phyloP scores from a whole-genome alignment of 768 basidiomycete species.

The Gyrodon lividus region DNA sequence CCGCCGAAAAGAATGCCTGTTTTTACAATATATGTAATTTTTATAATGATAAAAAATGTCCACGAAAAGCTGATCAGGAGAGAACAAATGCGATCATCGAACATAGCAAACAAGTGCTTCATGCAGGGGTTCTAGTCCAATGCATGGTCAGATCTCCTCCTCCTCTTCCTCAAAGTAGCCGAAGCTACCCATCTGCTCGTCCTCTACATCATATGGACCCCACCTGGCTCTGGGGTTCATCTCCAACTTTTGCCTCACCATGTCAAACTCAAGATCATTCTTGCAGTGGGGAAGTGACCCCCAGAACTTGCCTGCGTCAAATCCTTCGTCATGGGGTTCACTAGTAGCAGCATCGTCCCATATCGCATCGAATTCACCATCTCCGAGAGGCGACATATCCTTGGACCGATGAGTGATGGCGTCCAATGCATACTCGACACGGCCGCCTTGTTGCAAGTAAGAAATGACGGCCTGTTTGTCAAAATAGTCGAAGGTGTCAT shows the following conservation, averaged over 20 bases:
- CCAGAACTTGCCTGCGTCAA: neutral
- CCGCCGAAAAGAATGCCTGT: no score
- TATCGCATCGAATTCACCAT: neutral
- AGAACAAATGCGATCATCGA: no score
- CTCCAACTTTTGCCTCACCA: neutral
- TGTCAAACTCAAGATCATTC: neutral
- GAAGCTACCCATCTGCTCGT: neutral
- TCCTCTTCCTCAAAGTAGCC: no score
- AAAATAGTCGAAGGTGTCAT: neutral
- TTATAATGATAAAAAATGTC: no score
- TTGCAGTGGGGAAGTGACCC: neutral
- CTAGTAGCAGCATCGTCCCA: neutral
- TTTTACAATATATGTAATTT: no score
- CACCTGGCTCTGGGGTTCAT: neutral
- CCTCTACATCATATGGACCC: neutral
- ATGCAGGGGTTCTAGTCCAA: no score
- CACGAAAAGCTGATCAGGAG: no score
- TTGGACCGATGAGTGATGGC: neutral
- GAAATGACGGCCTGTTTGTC: neutral
- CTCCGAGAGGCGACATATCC: neutral
- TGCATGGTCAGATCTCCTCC: no score
- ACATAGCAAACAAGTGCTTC: no score
- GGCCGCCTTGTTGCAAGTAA: neutral
- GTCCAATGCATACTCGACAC: neutral
- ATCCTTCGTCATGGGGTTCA: neutral